Conservation (phyloP, 768 basidiomycete species). For the Lanmaoa pseudosensibilis region DNA sequence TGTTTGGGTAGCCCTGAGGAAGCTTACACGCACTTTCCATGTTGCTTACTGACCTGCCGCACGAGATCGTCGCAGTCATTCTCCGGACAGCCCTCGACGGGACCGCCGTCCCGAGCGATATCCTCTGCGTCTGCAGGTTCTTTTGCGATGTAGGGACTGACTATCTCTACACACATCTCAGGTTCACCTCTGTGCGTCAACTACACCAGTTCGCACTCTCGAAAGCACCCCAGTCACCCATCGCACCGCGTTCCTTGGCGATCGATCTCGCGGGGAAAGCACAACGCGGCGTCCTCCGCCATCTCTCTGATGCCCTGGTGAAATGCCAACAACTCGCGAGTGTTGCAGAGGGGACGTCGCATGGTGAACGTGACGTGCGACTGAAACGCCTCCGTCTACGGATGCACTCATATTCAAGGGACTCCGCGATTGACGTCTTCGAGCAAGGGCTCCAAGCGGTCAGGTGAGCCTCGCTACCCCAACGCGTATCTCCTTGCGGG, state of each 20-base stretch:
- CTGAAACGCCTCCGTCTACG: constrained; percentile 37
- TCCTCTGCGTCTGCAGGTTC: constrained; percentile 23
- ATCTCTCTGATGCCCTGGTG: constrained; percentile 28
- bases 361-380: background rate
- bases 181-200: constrained; percentile 26
- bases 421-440: constrained; percentile 31
- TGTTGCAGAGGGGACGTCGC: background rate
- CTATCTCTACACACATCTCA: constrained; percentile 28
- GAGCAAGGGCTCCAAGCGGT: constrained; percentile 35
- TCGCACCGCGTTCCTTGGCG: constrained; percentile 27
- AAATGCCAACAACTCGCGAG: constrained; percentile 20
- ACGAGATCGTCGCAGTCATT: constrained; percentile 24
- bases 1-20: background rate
- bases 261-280: constrained; percentile 33
- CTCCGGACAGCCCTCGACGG: constrained; percentile 15
- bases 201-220: constrained; percentile 17
- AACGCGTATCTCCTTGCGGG: background rate
- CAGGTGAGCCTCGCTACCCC: constrained; percentile 32
- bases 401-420: constrained; percentile 40
- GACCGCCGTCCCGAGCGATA: constrained; percentile 15
- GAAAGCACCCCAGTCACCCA: constrained; percentile 10
- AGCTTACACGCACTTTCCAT: background rate
- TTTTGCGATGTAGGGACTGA: constrained; percentile 22
- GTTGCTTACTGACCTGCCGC: constrained; percentile 21
- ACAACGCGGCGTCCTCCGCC: constrained; percentile 26